phyloP scores from a whole-genome alignment of 202 grass and related monocot species.

The Setaria viridis region DNA sequence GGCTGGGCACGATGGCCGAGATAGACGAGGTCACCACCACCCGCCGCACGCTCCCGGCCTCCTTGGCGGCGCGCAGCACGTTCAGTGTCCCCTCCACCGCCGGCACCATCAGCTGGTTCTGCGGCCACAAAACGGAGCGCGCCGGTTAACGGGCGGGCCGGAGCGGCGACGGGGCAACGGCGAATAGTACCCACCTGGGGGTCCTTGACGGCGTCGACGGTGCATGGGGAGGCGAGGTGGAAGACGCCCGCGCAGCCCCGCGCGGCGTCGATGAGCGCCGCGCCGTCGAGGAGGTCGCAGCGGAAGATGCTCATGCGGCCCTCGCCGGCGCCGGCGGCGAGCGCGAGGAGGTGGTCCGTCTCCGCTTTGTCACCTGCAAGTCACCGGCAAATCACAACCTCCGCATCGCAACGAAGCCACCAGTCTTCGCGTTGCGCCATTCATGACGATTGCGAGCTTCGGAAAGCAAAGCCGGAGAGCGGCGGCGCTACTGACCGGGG shows the following conservation, averaged over 20 bases:
- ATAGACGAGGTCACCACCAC: slow-evolving; percentile 84
- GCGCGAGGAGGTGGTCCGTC: slow-evolving; percentile 70
- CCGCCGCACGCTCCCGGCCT: slow-evolving; percentile 56
- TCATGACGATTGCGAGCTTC: background rate
- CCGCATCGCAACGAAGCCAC: background rate
- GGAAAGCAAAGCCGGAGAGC: background rate
- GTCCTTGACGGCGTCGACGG: slow-evolving; percentile 54
- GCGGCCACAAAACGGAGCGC: background rate
- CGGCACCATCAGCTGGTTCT: slow-evolving; percentile 43
- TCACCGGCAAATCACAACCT: background rate
- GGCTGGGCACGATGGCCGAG: slow-evolving; percentile 72
- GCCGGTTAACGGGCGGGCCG: background rate
- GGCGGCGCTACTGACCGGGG: slow-evolving; percentile 44
- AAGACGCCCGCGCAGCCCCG: slow-evolving; percentile 63
- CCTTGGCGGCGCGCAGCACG: slow-evolving; percentile 75
- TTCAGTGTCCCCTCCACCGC: slow-evolving; percentile 86
- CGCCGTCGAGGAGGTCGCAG: slow-evolving; percentile 64
- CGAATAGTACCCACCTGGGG: slow-evolving; percentile 29
- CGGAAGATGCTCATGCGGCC: slow-evolving; percentile 58
- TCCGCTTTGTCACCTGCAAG: slow-evolving; percentile 63
- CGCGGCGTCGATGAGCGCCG: slow-evolving; percentile 51
- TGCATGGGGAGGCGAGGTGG: slow-evolving; percentile 72
- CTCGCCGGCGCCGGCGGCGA: slow-evolving; percentile 46
- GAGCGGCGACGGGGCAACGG: background rate
- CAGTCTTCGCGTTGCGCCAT: too few relatives aligned